Conservation (phyloP, 768 basidiomycete species). For the Pulveroboletus sp. region DNA sequence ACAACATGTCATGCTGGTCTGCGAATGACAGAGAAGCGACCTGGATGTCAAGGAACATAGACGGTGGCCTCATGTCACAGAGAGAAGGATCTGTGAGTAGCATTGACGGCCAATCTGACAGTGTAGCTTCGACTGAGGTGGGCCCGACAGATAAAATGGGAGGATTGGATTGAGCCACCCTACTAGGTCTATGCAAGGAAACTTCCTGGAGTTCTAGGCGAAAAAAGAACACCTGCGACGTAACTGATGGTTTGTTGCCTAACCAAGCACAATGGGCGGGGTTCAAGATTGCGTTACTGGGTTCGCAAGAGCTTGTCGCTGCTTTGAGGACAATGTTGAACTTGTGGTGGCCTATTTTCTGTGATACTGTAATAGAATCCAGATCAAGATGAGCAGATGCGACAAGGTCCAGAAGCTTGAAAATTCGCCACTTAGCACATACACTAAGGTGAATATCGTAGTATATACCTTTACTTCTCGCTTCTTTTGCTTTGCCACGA, state of each 20-base stretch:
- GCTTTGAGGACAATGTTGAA: slow-evolving; percentile 43
- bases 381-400: slow-evolving; percentile 41
- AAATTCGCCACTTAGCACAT: background rate
- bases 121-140: slow-evolving; percentile 31
- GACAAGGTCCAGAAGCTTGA: slow-evolving; percentile 30
- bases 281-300: slow-evolving; percentile 44
- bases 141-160: slow-evolving; percentile 34
- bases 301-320: slow-evolving; percentile 37
- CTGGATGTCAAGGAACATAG: slow-evolving; percentile 44
- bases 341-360: slow-evolving; percentile 30
- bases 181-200: slow-evolving; percentile 41
- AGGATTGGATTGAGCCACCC: slow-evolving; percentile 26
- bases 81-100: slow-evolving; percentile 24
- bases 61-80: slow-evolving; percentile 54
- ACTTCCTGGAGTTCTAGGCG: slow-evolving; percentile 39
- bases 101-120: slow-evolving; percentile 61
- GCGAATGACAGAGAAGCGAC: slow-evolving; percentile 45
- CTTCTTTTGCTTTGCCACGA: slow-evolving; percentile 15
- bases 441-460: background rate
- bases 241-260: slow-evolving; percentile 39
- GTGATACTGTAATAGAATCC: slow-evolving; percentile 43
- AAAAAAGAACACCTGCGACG: slow-evolving; percentile 45
- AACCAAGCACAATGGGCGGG: slow-evolving; percentile 49
- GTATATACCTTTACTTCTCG: slow-evolving; percentile 15
- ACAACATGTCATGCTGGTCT: slow-evolving; percentile 51